Evolutionary conservation across 306 rosid species (phyloP), one percentile per base, ranked within the genome.

Genomic region (Quercus robur): DNA sequence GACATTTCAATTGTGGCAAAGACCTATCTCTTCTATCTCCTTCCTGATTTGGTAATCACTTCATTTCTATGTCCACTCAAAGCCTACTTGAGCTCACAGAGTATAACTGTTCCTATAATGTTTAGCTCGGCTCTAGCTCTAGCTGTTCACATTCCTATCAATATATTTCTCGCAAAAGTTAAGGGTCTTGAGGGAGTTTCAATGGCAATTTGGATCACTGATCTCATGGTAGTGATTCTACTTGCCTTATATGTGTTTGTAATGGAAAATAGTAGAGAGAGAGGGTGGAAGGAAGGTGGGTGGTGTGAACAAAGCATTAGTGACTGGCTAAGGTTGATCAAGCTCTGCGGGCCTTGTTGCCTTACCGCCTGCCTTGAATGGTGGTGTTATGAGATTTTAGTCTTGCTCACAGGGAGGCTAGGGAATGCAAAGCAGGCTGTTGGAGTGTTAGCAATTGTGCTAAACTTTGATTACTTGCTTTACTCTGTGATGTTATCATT

Each of bases 321-420:
- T 6, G 95, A 91, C 78, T 95, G 98, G 98, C 75, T 81, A 15
- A 88, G 84, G 59, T 55, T 93, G 74, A 71, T 89, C 75, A 95
- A 90, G 86, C 94, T 95, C 15, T 71, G 88, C 41, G 97, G 97
- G 35, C 85, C 98, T 41, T 93, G 97, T 70, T 95, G 98, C 84
- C 92, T 95, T 77, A 90, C 87, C 33, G 88, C 91, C 51, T 95
- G 99, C 85, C 87, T 95, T 10, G 99, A 95, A 75, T 95, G 99
- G 97, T 95, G 99, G 98, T 93, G 99, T 70, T 93, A 87, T 77
- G 99, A 95, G 91, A 90, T 93, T 72, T 74, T 95, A 15, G 88
- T 95, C 49, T 71, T 95, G 75, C 94, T 95, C 19, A 85, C 99
- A 0, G 99, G 99, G 12, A 84, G 86, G 77, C 88, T 95, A 2